Base-by-base conservation (phyloP, 1,284 basidiomycete genomes). In the Stygiomarasmius scandens region DNA sequence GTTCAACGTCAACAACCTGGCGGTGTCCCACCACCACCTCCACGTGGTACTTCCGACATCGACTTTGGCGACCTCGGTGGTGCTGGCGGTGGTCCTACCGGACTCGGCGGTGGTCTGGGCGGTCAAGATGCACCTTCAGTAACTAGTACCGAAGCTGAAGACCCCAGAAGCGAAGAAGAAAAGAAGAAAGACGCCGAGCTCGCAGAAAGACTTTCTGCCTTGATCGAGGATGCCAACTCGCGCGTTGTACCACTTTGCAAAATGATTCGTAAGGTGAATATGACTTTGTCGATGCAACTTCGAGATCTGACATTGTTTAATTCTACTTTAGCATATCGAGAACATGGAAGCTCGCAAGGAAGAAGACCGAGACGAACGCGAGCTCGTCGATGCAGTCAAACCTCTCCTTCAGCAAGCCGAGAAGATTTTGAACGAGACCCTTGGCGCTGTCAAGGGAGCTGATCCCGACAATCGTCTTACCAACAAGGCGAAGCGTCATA, bases 371-470 rank as follows among this genome's bases (percentile, higher is more conserved):
- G 66, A 73, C 55, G 73, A 76, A 52, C 61, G 52, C 38, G 69
- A 71, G 43, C 68, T 76, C n/a, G 67, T 74, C 44, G 66, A 71
- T 48, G 60, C 48, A 16, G 54, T 55, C 47, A 49, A 44, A 16
- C 54, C 54, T 10, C 47, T 75, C 27, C 61, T 75, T 36, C 67
- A 74, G 51, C 71, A 75, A 55, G 71, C 70, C 1, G 69, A 71
- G 58, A 70, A 69, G 60, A 70, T 71, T 52, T 53, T 76, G 32
- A 66, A 72, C 59, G 71, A 76, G 61, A 71, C 71, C 0, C 70
- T 70, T 36, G 73, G 73, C 11, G 60, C 65, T 22, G 59, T 74
- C 46, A 65, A 55, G 20, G 54, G 54, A n/a, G 54, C 54, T 3
- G 54, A 55, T 23, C 54, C 64, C 11, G 74, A 74, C 32, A 68